Percentiles rank a stretch among this genome's conserved stretches.
Conservation (phyloP, 306 rosid species). For the Potentilla sterilis region DNA sequence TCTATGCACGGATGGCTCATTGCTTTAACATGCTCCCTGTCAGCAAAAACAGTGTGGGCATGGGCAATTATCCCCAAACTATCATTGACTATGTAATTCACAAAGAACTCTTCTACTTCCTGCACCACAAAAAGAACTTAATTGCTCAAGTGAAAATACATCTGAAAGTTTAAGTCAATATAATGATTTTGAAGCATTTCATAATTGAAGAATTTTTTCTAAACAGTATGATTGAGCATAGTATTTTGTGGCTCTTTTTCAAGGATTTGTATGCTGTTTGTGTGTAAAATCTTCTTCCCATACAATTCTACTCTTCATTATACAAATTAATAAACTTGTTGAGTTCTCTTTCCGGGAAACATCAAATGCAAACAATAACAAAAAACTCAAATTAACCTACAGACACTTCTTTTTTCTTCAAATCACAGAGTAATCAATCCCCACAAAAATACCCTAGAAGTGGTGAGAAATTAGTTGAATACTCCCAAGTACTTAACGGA, state of each 20-base stretch:
- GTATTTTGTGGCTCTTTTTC: too few species aligned
- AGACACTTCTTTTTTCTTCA: not conserved
- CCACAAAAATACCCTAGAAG: not conserved
- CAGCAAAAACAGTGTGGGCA: constrained; percentile 81
- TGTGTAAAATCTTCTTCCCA: not conserved
- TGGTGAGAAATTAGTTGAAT: not conserved
- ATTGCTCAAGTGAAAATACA: not conserved
- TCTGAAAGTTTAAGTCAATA: not conserved
- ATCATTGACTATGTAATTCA: constrained; percentile 64
- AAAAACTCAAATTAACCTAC: not conserved
- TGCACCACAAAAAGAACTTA: constrained; percentile 28
- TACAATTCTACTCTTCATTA: not conserved
- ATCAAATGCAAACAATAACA: not conserved
- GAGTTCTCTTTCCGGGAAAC: not conserved
- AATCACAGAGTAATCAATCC: not conserved
- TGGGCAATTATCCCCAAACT: constrained; percentile 67
- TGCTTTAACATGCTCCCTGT: constrained; percentile 45
- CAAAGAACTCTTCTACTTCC: constrained; percentile 71
- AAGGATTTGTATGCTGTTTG: not conserved
- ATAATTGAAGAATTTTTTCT: not conserved
- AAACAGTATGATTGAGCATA: not conserved
- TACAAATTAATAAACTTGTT: too few species aligned
- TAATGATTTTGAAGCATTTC: not conserved
- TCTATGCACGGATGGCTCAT: constrained; percentile 53
- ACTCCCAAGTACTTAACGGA: not conserved